Evolutionary conservation across 2,329 filamentous ascomycete genomes (phyloP).

Genomic region (Fusarium musae): DNA sequence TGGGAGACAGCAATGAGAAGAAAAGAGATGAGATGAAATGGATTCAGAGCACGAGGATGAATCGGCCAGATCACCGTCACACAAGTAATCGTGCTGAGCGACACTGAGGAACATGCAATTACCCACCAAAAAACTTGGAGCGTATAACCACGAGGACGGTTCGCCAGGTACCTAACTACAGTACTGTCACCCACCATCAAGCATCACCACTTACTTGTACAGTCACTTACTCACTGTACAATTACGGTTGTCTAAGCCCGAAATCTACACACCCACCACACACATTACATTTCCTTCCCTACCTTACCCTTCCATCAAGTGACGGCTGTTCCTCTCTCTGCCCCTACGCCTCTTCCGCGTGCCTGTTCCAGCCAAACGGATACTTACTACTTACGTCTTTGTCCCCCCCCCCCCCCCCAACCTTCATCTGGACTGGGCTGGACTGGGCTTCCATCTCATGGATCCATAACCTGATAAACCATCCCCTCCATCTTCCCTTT

Average conservation of each 20-base stretch:
- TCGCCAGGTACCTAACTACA: not conserved
- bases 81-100: constrained; percentile 2
- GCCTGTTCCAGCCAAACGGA: constrained; percentile 10
- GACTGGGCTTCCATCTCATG: not conserved
- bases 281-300: constrained; percentile 7
- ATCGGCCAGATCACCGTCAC: constrained; percentile 20
- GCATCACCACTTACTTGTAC: constrained; percentile 3
- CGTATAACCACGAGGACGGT: not conserved
- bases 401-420: constrained; percentile 20
- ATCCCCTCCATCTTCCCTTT: constrained; percentile 19
- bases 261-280: constrained; percentile 30
- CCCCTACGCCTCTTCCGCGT: constrained; percentile 26
- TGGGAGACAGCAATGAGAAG: not conserved
- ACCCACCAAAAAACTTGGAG: not conserved
- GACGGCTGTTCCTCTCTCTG: constrained; percentile 21
- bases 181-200: constrained; percentile 16
- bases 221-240: not conserved
- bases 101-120: constrained; percentile 1
- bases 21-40: not conserved
- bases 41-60: not conserved
- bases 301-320: constrained; percentile 16
- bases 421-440: constrained; percentile 12
- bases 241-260: constrained; percentile 6
- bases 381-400: constrained; percentile 11
- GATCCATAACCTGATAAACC: constrained; percentile 15